Evolutionary conservation across 2,329 filamentous ascomycete species (phyloP), one percentile per base, ranked within the genome.

Genomic region (Venturiaceae sp.): DNA sequence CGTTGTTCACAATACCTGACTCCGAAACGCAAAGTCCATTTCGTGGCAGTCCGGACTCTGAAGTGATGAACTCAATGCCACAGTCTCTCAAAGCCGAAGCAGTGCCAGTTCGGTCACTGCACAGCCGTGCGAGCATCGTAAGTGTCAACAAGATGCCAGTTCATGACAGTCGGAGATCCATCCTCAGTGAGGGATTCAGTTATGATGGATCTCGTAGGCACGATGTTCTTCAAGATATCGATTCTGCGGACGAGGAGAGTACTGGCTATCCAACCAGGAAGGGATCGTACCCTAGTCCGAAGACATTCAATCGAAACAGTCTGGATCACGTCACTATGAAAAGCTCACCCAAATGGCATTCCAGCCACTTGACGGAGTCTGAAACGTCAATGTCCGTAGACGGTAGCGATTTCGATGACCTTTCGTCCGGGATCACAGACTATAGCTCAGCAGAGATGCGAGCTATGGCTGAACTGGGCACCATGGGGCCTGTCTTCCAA

Each of bases 341-440:
- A 26, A 50, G 44, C 44, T 50, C 44, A 50, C 26, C 44, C 19
- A 50, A 50, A 26, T 50, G 44, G 44, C 44, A 50, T 26, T 50
- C 44, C 7, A 50, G 44, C 44, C 44, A 50, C 26, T 30, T 50
- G 14, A 50, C 44, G 30, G 30, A 39, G 32, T 50, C 41, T 47
- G 55, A 57, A 37, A 44, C 55, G 19, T 57, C 55, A 26, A 39
- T 44, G n/a, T 57, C 55, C 14, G 28, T 44, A 5, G 39, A 39
- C n/a, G 55, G 44, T 9, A 57, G 55, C 34, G 55, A 57, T 44
- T 57, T 47, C 28, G 55, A 44, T 50, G 55, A 46, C 26, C 30
- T 32, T 21, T 57, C 55, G 5, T 57, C 55, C n/a, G 55, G 55
- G 13, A 57, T 57, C 14, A 47, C 55, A n/a, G 55, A 57, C 41